Evolutionary conservation across 2,329 filamentous ascomycete species (phyloP).

Genomic region (Paracorniculantispora psalliotae): DNA sequence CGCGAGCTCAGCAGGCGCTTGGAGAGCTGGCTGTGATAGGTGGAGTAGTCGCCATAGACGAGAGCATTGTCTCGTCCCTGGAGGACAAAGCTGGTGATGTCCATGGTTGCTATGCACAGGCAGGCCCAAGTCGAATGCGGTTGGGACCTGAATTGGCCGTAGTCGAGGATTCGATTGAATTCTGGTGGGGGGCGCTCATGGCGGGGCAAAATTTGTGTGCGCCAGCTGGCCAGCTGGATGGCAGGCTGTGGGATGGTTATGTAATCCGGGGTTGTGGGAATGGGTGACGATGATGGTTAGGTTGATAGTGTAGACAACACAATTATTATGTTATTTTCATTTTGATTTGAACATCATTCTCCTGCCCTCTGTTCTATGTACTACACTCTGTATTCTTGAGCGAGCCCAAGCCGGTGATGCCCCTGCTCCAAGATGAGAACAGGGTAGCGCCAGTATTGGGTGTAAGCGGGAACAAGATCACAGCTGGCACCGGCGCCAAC

Average conservation of each 20-base stretch:
- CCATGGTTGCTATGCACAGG: conserved; percentile 51
- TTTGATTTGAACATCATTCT: too few relatives aligned
- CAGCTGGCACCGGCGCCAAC: background rate
- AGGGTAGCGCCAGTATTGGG: too few relatives aligned
- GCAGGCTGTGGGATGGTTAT: background rate
- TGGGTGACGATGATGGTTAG: background rate
- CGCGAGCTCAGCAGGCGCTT: conserved; percentile 78
- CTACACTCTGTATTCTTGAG: too few relatives aligned
- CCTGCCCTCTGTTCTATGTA: too few relatives aligned
- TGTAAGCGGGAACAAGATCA: background rate
- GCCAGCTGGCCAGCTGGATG: background rate
- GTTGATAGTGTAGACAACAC: too few relatives aligned
- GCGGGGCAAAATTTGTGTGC: conserved; percentile 16
- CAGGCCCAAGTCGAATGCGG: conserved; percentile 3
- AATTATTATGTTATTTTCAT: too few relatives aligned
- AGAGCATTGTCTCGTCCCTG: conserved; percentile 77
- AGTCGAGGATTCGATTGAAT: background rate
- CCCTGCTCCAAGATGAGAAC: too few relatives aligned
- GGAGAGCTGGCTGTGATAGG: conserved; percentile 74
- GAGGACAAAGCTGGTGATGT: conserved; percentile 81
- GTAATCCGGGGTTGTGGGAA: conserved; percentile 11
- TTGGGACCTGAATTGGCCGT: conserved; percentile 4
- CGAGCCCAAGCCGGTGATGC: too few relatives aligned
- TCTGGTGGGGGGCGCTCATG: conserved; percentile 14
- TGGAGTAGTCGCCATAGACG: conserved; percentile 81